Evolutionary conservation across 2,329 filamentous ascomycete genomes (phyloP).

Genomic region (Rugonectria rugulosa): DNA sequence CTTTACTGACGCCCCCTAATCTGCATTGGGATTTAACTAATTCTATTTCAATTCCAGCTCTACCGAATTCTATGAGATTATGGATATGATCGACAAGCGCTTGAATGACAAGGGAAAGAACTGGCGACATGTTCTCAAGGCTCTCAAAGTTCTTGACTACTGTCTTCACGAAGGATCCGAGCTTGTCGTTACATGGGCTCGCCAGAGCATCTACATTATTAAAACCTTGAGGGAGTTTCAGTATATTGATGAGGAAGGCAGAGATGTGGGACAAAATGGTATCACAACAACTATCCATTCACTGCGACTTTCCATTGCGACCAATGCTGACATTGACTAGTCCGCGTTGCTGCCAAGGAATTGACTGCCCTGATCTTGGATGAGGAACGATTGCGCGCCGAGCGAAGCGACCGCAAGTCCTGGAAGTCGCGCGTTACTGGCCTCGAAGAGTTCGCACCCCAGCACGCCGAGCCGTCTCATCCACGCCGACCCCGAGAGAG

Average conservation of each 20-base stretch:
- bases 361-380: constrained; percentile 90
- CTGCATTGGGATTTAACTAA: constrained; percentile 22
- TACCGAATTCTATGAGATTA: constrained; percentile 98
- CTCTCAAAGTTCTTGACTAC: constrained; percentile 96
- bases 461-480: constrained; percentile 50
- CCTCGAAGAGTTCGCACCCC: constrained; percentile 78
- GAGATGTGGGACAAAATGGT: constrained; percentile 98
- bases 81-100: constrained; percentile 99
- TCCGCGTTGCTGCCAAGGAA: constrained; percentile 95
- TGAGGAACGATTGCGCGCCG: constrained; percentile 88
- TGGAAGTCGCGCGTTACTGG: constrained; percentile 98
- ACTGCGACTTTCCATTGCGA: background rate
- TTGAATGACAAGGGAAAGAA: constrained; percentile 99
- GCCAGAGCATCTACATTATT: constrained; percentile 98
- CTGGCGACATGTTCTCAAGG: constrained; percentile 98
- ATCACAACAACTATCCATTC: constrained; percentile 40
- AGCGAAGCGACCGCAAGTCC: constrained; percentile 88
- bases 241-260: constrained; percentile 93
- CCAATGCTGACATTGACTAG: constrained; percentile 55
- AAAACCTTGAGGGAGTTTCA: constrained; percentile 98
- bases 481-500: constrained; percentile 57
- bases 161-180: constrained; percentile 97
- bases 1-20: background rate
- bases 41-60: constrained; percentile 62
- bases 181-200: constrained; percentile 95